Conservation (phyloP, 2,329 filamentous ascomycete genomes). For the Claviceps pusilla region DNA sequence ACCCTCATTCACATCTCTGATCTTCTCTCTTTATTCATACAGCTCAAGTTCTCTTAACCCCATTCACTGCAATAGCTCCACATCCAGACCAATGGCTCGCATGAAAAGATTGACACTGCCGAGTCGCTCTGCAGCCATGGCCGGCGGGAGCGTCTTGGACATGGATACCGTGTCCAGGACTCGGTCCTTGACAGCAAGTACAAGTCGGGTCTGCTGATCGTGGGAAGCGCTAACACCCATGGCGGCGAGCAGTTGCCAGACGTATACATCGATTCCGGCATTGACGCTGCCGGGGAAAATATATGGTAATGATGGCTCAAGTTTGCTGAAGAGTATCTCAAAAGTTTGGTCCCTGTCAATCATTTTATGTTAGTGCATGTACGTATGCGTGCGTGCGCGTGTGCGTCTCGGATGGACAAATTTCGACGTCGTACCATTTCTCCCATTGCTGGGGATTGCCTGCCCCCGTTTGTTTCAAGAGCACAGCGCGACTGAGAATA, state of each 20-base stretch:
- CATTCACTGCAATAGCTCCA: slow-evolving; percentile 47
- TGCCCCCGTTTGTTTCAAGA: slow-evolving; percentile 68
- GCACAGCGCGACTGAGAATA: slow-evolving; percentile 83
- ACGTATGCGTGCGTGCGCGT: neutral
- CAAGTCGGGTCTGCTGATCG: slow-evolving; percentile 87
- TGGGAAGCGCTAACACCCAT: slow-evolving; percentile 87
- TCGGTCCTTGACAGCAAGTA: slow-evolving; percentile 91
- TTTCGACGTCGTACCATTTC: slow-evolving; percentile 47
- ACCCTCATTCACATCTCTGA: neutral
- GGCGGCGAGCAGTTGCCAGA: slow-evolving; percentile 94
- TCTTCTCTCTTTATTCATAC: too few relatives aligned
- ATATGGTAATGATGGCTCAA: slow-evolving; percentile 69
- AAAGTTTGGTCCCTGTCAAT: slow-evolving; percentile 54
- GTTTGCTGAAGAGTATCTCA: slow-evolving; percentile 69
- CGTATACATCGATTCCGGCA: slow-evolving; percentile 82
- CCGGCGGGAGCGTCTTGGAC: slow-evolving; percentile 74
- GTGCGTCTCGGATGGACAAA: neutral
- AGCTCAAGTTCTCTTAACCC: too few relatives aligned
- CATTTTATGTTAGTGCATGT: slow-evolving; percentile 9
- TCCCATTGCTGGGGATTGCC: slow-evolving; percentile 60
- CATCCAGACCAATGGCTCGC: slow-evolving; percentile 95
- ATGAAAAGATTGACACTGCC: slow-evolving; percentile 96
- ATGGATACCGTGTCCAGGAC: slow-evolving; percentile 90
- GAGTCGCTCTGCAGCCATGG: slow-evolving; percentile 70
- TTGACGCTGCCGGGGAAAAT: slow-evolving; percentile 89